Conservation (phyloP, 441 rosid genomes). For the Bocquillonia castaneifolia region DNA sequence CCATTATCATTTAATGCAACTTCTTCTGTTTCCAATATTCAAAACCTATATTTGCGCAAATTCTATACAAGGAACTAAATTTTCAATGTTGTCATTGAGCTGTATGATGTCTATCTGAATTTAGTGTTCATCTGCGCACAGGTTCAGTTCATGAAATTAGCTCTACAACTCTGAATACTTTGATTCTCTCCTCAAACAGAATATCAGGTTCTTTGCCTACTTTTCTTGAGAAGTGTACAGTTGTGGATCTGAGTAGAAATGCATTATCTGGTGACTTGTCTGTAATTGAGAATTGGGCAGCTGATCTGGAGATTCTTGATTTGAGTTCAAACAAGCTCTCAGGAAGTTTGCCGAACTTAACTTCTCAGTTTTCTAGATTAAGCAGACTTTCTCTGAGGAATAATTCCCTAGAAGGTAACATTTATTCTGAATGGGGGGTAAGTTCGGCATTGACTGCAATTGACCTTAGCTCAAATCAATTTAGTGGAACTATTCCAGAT, state of each 20-base stretch:
- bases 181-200: slow-evolving; percentile 76
- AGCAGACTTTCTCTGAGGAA: slow-evolving; percentile 50
- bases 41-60: slow-evolving; percentile 36
- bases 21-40: slow-evolving; percentile 3
- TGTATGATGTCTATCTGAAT: slow-evolving; percentile 18
- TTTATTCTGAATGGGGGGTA: slow-evolving; percentile 53
- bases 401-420: slow-evolving; percentile 52
- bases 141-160: slow-evolving; percentile 56
- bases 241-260: slow-evolving; percentile 72
- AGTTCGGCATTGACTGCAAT: slow-evolving; percentile 46
- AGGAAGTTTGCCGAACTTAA: slow-evolving; percentile 59
- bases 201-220: slow-evolving; percentile 69
- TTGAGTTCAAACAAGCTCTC: slow-evolving; percentile 77
- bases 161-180: slow-evolving; percentile 52
- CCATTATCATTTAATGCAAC: neutral
- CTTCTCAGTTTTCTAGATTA: slow-evolving; percentile 48
- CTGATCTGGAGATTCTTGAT: slow-evolving; percentile 61
- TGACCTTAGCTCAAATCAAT: slow-evolving; percentile 69
- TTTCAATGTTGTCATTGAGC: neutral
- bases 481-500: slow-evolving; percentile 57
- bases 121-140: slow-evolving; percentile 32
- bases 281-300: slow-evolving; percentile 57
- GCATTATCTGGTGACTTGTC: slow-evolving; percentile 57
- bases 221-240: slow-evolving; percentile 36
- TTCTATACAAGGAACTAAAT: slow-evolving; percentile 24